Evolutionary conservation across 2,329 filamentous ascomycete genomes (phyloP), one percentile per base, ranked within the genome.

Genomic region (Claviceps pusilla): DNA sequence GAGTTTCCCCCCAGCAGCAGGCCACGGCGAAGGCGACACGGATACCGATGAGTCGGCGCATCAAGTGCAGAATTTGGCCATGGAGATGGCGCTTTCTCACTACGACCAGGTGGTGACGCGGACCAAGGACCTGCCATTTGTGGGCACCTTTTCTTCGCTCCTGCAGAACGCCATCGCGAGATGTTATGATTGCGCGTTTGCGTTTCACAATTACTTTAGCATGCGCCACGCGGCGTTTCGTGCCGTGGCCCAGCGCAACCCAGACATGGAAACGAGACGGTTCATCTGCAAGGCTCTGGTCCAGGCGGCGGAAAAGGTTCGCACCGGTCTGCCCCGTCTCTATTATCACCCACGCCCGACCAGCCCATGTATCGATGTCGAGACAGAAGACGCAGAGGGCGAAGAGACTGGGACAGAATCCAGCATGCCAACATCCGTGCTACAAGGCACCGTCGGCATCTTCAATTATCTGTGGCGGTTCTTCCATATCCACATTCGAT

Each of bases 61-160:
- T 53, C 57, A 60, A 5, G 56, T 74, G 16, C 74, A 80, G 60
- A 71, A 71, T 19, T 59, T 72, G 48, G 77, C 78, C 3, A 71
- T 87, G 61, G 68, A 71, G 14, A 74, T 80, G 57, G 71, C 77
- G 1, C 64, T 87, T 3, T 74, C 78, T 51, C 86, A 91, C 60
- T 69, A 94, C 42, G 85, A 90, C 60, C 86, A 91, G 63, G 76
- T 94, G 46, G 77, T 87, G 12, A 80, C 84, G 48, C 79, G 88
- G 55, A 76, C 80, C 4, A 88, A 86, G 65, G 85, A 89, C 45
- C 64, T 79, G 2, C 76, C 82, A 0, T 78, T 85, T 46, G 82
- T 86, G 42, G 73, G 77, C 1, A 65, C 69, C 9, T 79, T 85
- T 52, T 71, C 79, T 51, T 63, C 65, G 2, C 70, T 80, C 33